A percentile compares a stretch with the other conserved stretches of the same genome.
Conservation (phyloP, 495 filamentous ascomycete genomes). For the Parachaetomium inaequale region DNA sequence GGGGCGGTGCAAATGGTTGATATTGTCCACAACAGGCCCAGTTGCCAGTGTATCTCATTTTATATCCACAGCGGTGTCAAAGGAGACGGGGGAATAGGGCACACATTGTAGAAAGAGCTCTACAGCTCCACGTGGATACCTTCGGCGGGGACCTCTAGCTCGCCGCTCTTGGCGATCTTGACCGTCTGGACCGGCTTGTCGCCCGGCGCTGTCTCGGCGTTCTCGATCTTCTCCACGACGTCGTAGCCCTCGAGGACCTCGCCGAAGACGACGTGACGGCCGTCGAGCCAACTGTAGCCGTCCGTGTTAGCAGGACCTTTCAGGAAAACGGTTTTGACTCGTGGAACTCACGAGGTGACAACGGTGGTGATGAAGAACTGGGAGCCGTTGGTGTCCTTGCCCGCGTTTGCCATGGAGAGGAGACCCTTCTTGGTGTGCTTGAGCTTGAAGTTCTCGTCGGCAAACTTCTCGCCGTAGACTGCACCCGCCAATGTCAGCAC, state of each 20-base stretch:
- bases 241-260: constrained; percentile 92
- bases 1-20: neutral
- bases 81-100: neutral
- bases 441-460: constrained; percentile 99
- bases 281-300: constrained; percentile 72
- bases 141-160: constrained; percentile 84
- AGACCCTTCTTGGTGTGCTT: constrained; percentile 65
- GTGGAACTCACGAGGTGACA: constrained; percentile 63
- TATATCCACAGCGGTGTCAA: constrained; percentile 12
- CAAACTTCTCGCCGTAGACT: constrained; percentile 93
- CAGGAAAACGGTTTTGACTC: neutral
- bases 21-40: neutral
- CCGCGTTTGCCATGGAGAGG: constrained; percentile 92
- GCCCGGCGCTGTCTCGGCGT: constrained; percentile 61
- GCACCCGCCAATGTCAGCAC: constrained; percentile 5
- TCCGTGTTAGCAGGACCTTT: constrained; percentile 28
- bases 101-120: constrained; percentile 26
- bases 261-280: constrained; percentile 85
- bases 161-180: constrained; percentile 93
- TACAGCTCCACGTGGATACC: constrained; percentile 98
- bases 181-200: constrained; percentile 71
- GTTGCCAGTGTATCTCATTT: constrained; percentile 12
- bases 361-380: constrained; percentile 98
- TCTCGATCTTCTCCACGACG: constrained; percentile 83
- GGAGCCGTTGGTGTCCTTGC: constrained; percentile 96